Evolutionary conservation across 2,329 filamentous ascomycete species (phyloP).

Genomic region (Sphaerulina populicola): DNA sequence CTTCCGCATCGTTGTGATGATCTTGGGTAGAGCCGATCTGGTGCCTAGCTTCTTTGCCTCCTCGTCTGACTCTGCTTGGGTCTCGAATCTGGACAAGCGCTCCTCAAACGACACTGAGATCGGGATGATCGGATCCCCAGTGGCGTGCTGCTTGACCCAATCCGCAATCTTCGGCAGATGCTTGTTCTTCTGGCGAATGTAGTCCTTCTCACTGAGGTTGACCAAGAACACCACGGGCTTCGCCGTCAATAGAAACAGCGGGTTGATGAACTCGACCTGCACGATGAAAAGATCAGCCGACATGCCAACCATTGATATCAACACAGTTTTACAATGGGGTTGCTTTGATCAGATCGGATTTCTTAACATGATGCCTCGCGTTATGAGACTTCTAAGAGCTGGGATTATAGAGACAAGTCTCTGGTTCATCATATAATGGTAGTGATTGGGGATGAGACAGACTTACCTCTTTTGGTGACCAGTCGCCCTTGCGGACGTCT

Average conservation of each 20-base stretch:
- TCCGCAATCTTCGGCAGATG: slow-evolving; percentile 85
- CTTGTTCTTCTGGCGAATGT: slow-evolving; percentile 99
- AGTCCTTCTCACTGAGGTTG: slow-evolving; percentile 95
- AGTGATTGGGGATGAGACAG: slow-evolving; percentile 20
- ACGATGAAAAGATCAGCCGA: slow-evolving; percentile 2
- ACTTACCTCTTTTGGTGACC: slow-evolving; percentile 90
- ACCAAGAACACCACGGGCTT: slow-evolving; percentile 96
- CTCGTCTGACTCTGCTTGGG: slow-evolving; percentile 66
- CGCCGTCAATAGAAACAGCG: slow-evolving; percentile 84
- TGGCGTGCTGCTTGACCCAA: slow-evolving; percentile 87
- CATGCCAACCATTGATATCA: neutral
- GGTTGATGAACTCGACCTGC: slow-evolving; percentile 95
- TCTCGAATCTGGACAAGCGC: slow-evolving; percentile 71
- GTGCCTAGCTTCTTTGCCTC: slow-evolving; percentile 84
- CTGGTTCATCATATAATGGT: slow-evolving; percentile 89
- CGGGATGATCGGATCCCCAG: slow-evolving; percentile 83
- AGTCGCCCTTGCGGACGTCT: slow-evolving; percentile 83
- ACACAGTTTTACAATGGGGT: neutral
- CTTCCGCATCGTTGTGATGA: slow-evolving; percentile 88
- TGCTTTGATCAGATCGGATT: slow-evolving; percentile 41
- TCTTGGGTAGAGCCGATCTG: slow-evolving; percentile 84
- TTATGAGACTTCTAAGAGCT: slow-evolving; percentile 95
- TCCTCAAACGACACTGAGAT: slow-evolving; percentile 92
- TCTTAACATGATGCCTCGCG: slow-evolving; percentile 86
- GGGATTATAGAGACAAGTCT: slow-evolving; percentile 97